Evolutionary conservation across 257 asterid species (phyloP), one percentile per base, ranked within the genome.

Genomic region (Fraxinus pennsylvanica): DNA sequence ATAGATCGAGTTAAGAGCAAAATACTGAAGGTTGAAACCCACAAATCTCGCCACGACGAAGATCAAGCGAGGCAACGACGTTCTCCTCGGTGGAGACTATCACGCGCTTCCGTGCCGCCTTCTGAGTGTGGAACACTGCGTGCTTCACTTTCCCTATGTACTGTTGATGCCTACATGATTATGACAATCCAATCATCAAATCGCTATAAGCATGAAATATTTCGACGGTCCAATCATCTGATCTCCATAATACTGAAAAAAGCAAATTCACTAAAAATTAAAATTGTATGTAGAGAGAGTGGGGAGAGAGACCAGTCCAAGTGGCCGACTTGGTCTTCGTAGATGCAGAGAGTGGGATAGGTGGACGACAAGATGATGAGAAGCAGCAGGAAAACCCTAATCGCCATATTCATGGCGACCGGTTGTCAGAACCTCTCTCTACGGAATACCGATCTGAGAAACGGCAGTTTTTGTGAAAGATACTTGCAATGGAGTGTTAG

Each of bases 1-100:
- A 52, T 52, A 47, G 45, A 13, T 30, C 45, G 71, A 68, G 68
- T 38, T 47, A 35, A 63, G 59, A 50, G 19, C 71, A 38, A 36
- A 71, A 70, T n/a, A 74, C 15, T 6, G 35, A 12, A 68, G 66
- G 25, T 35, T 3, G 59, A 6, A 43, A 81, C 98, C 83, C 65
- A 95, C 99, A 95, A 83, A 95, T 91, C 84, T 95, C 91, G 59
- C 98, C 99, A 29, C 86, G 98, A 38, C 99, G 99, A 86, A 95
- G 98, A 90, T 95, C 99, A 80, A 95, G 98, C 5, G 98, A 91
- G 1, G 99, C 94, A 41, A 95, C 87, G 27, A 90, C 99, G 78
- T 95, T 93, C 84, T 95, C 97, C 86, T 95, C 96, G 2, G 99
- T 95, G 68, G 99, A 91, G 33, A 95, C 98, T 5, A 95, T 80